phyloP scores from a whole-genome alignment of 768 basidiomycete genomes.

The Phylloporus scabripes region DNA sequence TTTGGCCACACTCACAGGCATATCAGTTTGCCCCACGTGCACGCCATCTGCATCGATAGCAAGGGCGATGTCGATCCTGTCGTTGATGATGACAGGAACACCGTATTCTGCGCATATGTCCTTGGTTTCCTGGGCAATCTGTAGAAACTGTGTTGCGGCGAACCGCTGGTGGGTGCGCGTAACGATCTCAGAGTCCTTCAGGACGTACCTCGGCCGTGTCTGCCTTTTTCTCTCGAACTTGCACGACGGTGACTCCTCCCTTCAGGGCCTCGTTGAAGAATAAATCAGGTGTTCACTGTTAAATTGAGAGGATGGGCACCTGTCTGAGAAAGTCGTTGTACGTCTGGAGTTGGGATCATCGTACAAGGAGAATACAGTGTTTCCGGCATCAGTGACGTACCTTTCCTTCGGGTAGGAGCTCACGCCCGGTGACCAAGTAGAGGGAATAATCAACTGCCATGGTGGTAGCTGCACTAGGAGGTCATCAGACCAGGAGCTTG shows the following conservation, averaged over 20 bases:
- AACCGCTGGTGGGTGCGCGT: neutral
- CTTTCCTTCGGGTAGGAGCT: conserved; percentile 70
- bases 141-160: conserved; percentile 53
- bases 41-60: conserved; percentile 74
- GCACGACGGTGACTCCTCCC: conserved; percentile 88
- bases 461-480: neutral
- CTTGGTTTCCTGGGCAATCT: conserved; percentile 66
- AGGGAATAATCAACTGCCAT: conserved; percentile 55
- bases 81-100: conserved; percentile 83
- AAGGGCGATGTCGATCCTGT: conserved; percentile 81
- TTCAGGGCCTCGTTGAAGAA: conserved; percentile 51
- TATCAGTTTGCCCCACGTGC: conserved; percentile 87
- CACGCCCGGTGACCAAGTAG: conserved; percentile 84
- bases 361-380: conserved; percentile 1
- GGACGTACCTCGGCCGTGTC: conserved; percentile 72
- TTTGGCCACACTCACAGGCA: conserved; percentile 63
- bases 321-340: conserved; percentile 74
- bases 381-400: conserved; percentile 32
- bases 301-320: conserved; percentile 32
- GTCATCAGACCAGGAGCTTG: no score
- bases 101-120: conserved; percentile 67
- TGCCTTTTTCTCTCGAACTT: conserved; percentile 78
- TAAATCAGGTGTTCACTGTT: neutral
- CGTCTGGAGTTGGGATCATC: conserved; percentile 36
- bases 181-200: neutral